phyloP scores from a whole-genome alignment of 106 monocot genomes.

The Allium cepa region DNA sequence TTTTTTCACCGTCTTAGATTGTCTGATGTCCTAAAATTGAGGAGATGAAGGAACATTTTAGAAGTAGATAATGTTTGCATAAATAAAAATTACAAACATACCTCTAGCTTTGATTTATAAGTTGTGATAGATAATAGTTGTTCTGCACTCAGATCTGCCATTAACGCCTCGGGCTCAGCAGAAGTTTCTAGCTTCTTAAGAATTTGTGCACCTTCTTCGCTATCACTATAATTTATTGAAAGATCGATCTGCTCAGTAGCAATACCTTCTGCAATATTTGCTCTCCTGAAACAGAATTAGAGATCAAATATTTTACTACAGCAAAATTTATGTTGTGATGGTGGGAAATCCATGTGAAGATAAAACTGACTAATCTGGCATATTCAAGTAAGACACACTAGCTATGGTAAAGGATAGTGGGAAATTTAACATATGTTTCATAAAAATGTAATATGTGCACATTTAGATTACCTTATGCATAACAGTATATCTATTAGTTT shows the following conservation, averaged over 20 bases:
- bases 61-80: neutral
- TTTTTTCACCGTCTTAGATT: slow-evolving; percentile 47
- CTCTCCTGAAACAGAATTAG: slow-evolving; percentile 40
- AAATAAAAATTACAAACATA: slow-evolving; percentile 12
- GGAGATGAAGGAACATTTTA: neutral
- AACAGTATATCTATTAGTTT: too few relatives aligned
- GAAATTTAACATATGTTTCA: too few relatives aligned
- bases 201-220: slow-evolving; percentile 74
- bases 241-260: slow-evolving; percentile 38
- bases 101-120: slow-evolving; percentile 73
- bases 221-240: slow-evolving; percentile 28
- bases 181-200: slow-evolving; percentile 58
- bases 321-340: neutral
- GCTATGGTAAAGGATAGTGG: too few relatives aligned
- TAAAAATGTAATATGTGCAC: too few relatives aligned
- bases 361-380: too few relatives aligned
- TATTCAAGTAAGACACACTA: too few relatives aligned
- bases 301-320: slow-evolving; percentile 4
- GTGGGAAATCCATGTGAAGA: too few relatives aligned
- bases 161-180: slow-evolving; percentile 84
- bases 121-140: slow-evolving; percentile 60
- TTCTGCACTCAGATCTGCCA: slow-evolving; percentile 87
- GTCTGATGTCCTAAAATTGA: slow-evolving; percentile 45
- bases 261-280: slow-evolving; percentile 59
- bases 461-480: too few relatives aligned